Evolutionary conservation across 148 eudicot species (phyloP), one percentile per base, ranked within the genome.

Genomic region (Pharnaceum exiguum): DNA sequence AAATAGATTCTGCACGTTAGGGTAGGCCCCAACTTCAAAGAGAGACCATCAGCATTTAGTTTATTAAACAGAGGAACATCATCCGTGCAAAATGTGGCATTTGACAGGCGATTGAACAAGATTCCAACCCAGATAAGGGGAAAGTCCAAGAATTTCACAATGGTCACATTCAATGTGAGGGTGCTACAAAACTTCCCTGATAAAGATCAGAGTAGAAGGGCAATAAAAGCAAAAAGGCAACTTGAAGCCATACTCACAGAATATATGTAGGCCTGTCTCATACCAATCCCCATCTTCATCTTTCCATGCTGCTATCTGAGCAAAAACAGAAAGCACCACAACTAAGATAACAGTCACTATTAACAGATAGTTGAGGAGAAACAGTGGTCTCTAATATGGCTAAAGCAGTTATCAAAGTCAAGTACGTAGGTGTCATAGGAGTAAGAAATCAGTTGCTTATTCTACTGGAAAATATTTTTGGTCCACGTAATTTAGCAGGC

Each of bases 231-330:
- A 24, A 1, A 46, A 37, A 37, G 4, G n/a, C 43, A 37, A 49
- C 37, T n/a, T 35, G 36, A 43, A 59, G 51, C 31, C 38, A 32
- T 48, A 83, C 99, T 89, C 78, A 94, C 99, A 94, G 72, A 94
- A 94, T 78, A 94, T 86, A 67, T 94, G 99, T 47, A 94, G 73
- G 30, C 99, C 95, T 15, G 99, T 94, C 76, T 89, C 95, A 49
- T 89, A 89, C 99, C 99, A 94, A 66, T 89, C 99, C 29, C 99
- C 96, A 52, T 93, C 99, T 31, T 74, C 74, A 65, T 93, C 99
- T 77, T 93, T 86, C 99, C 99, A 93, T 18, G 99, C 99, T 66
- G 99, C 99, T 24, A 93, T 73, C 99, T 93, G 62, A 42, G 22
- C 18, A 33, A 23, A 53, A 17, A 63, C 22, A 21, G 44, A 60